A percentile compares a stretch with the other conserved stretches of the same genome.
Evolutionary conservation across 78 protist genomes (phyloP).

Genomic region (Dictyostelium intermedium): DNA sequence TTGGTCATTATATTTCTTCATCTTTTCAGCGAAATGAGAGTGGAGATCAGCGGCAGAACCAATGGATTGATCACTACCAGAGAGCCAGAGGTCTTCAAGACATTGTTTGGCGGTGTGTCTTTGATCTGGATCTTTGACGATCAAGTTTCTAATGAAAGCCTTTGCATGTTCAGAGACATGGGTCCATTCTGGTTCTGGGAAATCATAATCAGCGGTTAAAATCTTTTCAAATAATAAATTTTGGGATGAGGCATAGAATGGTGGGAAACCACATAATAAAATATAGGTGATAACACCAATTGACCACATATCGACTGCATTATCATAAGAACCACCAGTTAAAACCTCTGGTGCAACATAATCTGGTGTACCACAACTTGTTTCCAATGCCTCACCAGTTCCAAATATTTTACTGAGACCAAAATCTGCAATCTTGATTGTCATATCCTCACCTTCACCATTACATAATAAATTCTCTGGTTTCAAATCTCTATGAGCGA

Average conservation of each 20-base stretch:
- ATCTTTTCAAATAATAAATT: slow-evolving; percentile 81
- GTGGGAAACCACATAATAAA: slow-evolving; percentile 87
- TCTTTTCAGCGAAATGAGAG: slow-evolving; percentile 75
- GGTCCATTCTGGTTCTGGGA: slow-evolving; percentile 87
- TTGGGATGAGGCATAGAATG: slow-evolving; percentile 80
- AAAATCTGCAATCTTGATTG: slow-evolving; percentile 85
- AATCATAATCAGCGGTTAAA: slow-evolving; percentile 80
- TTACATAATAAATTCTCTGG: slow-evolving; percentile 82
- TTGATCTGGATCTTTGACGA: slow-evolving; percentile 82
- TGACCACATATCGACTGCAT: slow-evolving; percentile 85
- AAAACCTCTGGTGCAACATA: slow-evolving; percentile 87
- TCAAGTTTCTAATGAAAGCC: slow-evolving; percentile 64
- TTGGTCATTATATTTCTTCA: slow-evolving; percentile 82
- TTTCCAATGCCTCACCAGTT: slow-evolving; percentile 79
- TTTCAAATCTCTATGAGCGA: slow-evolving; percentile 86
- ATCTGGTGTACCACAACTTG: slow-evolving; percentile 89
- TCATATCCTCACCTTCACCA: slow-evolving; percentile 80
- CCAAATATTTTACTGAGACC: slow-evolving; percentile 83
- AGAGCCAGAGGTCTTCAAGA: slow-evolving; percentile 77
- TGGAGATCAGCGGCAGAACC: slow-evolving; percentile 38
- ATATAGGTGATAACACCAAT: slow-evolving; percentile 88
- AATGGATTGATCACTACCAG: slow-evolving; percentile 41
- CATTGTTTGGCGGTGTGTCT: slow-evolving; percentile 78
- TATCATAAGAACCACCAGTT: slow-evolving; percentile 76
- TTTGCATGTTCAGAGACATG: slow-evolving; percentile 79